These are phyloP conservation scores for Rhizodiscina lignyota DNA, from an alignment of 495 filamentous ascomycete species.

Conservation along the genomic window DNA sequence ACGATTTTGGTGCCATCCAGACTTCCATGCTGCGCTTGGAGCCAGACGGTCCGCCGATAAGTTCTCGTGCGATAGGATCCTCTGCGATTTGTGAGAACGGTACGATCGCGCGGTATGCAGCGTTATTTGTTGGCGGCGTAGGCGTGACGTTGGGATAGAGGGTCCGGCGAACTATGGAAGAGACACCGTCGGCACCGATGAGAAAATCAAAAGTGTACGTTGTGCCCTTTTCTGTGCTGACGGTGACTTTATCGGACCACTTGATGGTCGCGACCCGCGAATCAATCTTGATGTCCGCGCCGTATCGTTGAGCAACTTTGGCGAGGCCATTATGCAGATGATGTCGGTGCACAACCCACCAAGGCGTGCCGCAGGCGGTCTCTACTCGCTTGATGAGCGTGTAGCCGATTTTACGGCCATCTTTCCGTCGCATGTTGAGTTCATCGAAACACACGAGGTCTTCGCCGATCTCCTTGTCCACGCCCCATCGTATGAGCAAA, in stretches of 20 bases:
- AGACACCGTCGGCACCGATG: constrained; percentile 26
- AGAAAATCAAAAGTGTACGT: constrained; percentile 23
- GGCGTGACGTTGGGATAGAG: no score
- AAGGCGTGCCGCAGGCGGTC: no score
- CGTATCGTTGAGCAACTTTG: constrained; percentile 17
- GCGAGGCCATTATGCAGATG: constrained; percentile 26
- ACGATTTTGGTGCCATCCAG: constrained; percentile 25
- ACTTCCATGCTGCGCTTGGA: constrained; percentile 28
- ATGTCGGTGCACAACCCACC: constrained; percentile 16
- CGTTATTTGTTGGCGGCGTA: no score
- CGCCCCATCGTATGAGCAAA: no score
- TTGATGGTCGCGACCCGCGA: constrained; percentile 18
- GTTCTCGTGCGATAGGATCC: constrained; percentile 21
- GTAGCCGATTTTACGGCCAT: no score
- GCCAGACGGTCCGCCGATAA: no score
- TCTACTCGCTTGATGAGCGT: no score
- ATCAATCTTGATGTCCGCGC: constrained; percentile 20
- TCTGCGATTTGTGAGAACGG: constrained; percentile 19
- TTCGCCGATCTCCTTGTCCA: no score
- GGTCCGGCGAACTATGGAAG: constrained; percentile 19
- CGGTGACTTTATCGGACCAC: constrained; percentile 18
- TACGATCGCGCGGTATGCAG: no score
- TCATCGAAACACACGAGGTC: no score
- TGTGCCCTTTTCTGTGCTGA: constrained; percentile 19
- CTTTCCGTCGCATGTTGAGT: no score